Percentiles rank a stretch among this genome's conserved stretches.
Evolutionary conservation across 2,329 filamentous ascomycete genomes (phyloP).

Genomic region (Myriosclerotinia curreyana): DNA sequence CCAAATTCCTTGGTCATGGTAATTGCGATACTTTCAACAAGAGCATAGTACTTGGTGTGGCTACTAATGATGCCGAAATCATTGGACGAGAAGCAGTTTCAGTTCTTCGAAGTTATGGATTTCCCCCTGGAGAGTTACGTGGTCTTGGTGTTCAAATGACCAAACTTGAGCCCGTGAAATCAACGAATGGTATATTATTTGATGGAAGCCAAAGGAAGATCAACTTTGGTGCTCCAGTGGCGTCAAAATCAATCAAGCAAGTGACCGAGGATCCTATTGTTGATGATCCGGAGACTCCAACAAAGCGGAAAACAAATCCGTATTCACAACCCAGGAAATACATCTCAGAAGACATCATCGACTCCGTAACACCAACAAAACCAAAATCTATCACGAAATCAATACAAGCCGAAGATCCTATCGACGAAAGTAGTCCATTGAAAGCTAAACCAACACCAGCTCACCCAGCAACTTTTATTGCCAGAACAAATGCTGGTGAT

Average conservation of each 20-base stretch:
- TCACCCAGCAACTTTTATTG: constrained; percentile 54
- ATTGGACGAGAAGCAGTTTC: constrained; percentile 82
- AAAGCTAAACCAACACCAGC: constrained; percentile 46
- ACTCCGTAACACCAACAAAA: constrained; percentile 35
- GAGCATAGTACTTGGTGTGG: constrained; percentile 75
- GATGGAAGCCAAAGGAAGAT: constrained; percentile 79
- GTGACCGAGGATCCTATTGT: constrained; percentile 40
- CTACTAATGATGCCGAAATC: constrained; percentile 69
- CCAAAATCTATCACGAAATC: constrained; percentile 23
- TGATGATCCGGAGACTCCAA: constrained; percentile 47
- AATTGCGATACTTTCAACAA: constrained; percentile 95
- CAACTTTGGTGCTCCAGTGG: constrained; percentile 60
- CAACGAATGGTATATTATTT: constrained; percentile 46
- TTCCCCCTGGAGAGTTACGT: constrained; percentile 88
- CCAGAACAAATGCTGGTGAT: constrained; percentile 47
- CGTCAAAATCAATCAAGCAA: constrained; percentile 44
- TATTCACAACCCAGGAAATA: constrained; percentile 16
- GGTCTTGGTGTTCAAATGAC: constrained; percentile 92
- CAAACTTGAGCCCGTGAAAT: constrained; percentile 78
- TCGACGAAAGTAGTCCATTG: constrained; percentile 52
- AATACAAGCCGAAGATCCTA: constrained; percentile 46
- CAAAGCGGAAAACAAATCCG: constrained; percentile 35
- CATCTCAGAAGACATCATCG: constrained; percentile 31
- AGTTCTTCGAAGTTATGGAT: constrained; percentile 75
- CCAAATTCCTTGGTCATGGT: constrained; percentile 91